These are phyloP conservation scores for Protostelium mycophagum DNA, from an alignment of 78 protist genomes.

Conservation along the genomic window DNA sequence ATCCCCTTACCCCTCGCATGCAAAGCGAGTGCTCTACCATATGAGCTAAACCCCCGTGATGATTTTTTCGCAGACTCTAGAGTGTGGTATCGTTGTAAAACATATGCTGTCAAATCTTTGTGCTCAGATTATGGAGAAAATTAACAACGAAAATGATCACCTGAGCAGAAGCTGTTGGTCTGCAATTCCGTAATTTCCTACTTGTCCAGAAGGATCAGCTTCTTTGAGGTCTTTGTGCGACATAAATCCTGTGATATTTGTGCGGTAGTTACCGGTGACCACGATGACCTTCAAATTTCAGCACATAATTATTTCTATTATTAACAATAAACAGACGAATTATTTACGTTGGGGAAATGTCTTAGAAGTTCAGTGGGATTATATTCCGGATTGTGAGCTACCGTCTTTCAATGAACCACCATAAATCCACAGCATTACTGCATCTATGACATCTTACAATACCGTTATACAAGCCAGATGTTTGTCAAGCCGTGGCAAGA, in stretches of 20 bases:
- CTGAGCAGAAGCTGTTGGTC: neutral
- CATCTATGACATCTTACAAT: neutral
- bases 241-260: conserved; percentile 35
- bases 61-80: no score
- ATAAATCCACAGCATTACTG: neutral
- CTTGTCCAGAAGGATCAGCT: neutral
- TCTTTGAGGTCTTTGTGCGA: neutral
- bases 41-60: no score
- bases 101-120: no score
- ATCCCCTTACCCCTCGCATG: no score
- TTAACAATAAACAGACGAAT: no score
- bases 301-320: neutral
- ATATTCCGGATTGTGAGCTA: neutral
- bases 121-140: no score
- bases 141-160: no score
- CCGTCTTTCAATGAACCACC: neutral
- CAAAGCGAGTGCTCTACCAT: no score
- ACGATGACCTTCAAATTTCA: conserved; percentile 36
- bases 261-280: conserved; percentile 31
- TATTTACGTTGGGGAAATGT: neutral
- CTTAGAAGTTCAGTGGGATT: neutral
- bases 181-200: neutral
- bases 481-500: no score
- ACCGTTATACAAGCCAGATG: neutral
- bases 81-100: no score